phyloP scores from a whole-genome alignment of 2,329 filamentous ascomycete genomes.

The Dendrostoma leiphaemia region DNA sequence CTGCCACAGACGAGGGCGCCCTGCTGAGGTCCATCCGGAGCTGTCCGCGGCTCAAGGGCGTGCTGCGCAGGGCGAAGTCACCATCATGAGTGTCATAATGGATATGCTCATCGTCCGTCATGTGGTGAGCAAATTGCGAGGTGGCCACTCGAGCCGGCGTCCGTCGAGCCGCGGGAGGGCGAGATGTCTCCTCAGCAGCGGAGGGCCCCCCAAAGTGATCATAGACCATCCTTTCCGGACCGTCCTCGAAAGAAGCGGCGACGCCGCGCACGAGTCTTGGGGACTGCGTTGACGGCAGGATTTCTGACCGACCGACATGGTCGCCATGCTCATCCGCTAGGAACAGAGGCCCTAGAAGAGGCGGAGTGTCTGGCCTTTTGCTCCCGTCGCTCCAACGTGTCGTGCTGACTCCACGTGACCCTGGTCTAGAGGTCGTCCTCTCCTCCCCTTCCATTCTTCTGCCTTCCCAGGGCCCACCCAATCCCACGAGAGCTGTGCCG shows the following conservation, averaged over 20 bases:
- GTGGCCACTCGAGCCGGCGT: constrained; percentile 13
- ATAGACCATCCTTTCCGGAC: constrained; percentile 2
- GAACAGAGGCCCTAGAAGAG: not conserved
- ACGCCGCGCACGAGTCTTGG: not conserved
- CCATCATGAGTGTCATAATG: constrained; percentile 1
- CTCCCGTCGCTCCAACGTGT: constrained; percentile 18
- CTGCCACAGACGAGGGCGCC: constrained; percentile 44
- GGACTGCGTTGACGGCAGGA: not conserved
- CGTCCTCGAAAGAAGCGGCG: not conserved
- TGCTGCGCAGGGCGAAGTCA: not conserved
- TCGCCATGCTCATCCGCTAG: constrained; percentile 5
- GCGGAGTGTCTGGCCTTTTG: constrained; percentile 8
- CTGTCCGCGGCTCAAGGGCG: constrained; percentile 11
- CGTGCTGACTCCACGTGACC: constrained; percentile 31
- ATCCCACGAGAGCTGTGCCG: constrained; percentile 18
- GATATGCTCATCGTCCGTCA: constrained; percentile 7
- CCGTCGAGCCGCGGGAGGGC: constrained; percentile 14
- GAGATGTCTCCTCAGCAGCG: not conserved
- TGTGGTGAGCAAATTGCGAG: constrained; percentile 13
- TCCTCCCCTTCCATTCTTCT: constrained; percentile 25
- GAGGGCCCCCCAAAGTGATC: not conserved
- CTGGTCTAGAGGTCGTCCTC: not conserved
- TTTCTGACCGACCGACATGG: constrained; percentile 3
- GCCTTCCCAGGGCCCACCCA: constrained; percentile 13
- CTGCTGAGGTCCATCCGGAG: constrained; percentile 20